A percentile compares a stretch with the other conserved stretches of the same genome.
Evolutionary conservation across 257 asterid species (phyloP).

Genomic region (Buddleja alternifolia): DNA sequence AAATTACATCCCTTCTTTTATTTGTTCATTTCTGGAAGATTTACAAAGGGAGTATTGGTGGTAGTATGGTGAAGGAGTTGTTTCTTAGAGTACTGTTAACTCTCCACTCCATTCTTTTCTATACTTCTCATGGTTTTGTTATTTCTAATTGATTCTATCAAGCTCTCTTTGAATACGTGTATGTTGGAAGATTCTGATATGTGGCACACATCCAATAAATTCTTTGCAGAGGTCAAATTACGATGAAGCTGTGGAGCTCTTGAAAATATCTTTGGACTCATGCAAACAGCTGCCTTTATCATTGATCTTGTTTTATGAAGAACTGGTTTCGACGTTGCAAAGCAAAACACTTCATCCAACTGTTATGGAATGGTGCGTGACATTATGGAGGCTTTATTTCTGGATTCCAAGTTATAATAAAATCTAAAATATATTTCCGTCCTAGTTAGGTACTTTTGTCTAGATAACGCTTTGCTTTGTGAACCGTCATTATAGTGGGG

Average conservation of each 20-base stretch:
- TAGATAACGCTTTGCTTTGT: constrained; percentile 6
- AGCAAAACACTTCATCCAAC: constrained; percentile 68
- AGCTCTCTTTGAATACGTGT: constrained; percentile 10
- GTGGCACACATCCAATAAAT: constrained; percentile 25
- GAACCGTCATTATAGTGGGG: constrained; percentile 1
- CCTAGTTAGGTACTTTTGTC: not conserved
- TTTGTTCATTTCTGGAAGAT: constrained; percentile 14
- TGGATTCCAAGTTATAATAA: constrained; percentile 3
- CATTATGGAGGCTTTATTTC: constrained; percentile 12
- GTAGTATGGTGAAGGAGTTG: too few relatives aligned
- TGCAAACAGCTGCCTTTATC: constrained; percentile 77
- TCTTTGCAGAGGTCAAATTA: constrained; percentile 61
- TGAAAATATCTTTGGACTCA: constrained; percentile 68
- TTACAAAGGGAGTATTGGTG: too few relatives aligned
- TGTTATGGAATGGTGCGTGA: constrained; percentile 69
- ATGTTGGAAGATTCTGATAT: constrained; percentile 18
- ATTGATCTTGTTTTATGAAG: constrained; percentile 75
- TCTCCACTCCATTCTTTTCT: not conserved
- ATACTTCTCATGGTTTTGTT: not conserved
- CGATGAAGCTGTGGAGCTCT: constrained; percentile 87
- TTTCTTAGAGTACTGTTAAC: not conserved
- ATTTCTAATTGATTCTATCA: constrained; percentile 11
- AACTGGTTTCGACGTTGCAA: constrained; percentile 61
- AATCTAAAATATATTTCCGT: constrained; percentile 11
- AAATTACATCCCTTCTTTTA: not conserved